Base-by-base conservation (phyloP, 208 protist species). In the Trypanosoma boissoni region DNA sequence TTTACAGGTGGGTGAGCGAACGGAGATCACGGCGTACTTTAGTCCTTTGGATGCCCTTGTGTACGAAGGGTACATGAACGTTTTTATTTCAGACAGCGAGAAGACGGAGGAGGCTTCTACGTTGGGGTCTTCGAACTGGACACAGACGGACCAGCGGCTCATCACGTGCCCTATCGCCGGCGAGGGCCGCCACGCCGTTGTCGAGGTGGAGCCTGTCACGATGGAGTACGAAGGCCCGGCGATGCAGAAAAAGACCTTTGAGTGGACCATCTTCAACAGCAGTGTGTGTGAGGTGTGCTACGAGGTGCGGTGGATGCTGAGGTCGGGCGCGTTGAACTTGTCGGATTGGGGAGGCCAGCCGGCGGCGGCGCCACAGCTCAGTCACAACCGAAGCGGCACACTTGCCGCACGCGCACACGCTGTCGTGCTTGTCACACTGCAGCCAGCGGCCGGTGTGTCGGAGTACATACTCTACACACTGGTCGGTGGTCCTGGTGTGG, bases 251-350 rank as follows among this genome's bases (percentile, higher is more conserved):
- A 64, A 64, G 52, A 78, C 64, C 18, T 76, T 73, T 27, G 62
- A 70, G 26, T 73, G 93, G 53, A 94, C 86, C 5, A 69, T 96
- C 18, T 96, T 89, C 75, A 95, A 94, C 67, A 91, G 85, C 62
- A 69, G 86, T 51, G 21, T 82, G 7, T 91, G 86, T 64, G 81
- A 82, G 1, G 74, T 92, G 56, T 62, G 58, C 57, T 95, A 91
- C 64, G 76, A 91, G 58, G 76, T 96, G 26, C 75, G 85, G n/a
- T 63, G 61, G 43, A 57, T 87, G 28, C n/a, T n/a, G n/a, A n/a
- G n/a, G n/a, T n/a, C n/a, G n/a, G 52, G 62, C 9, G 50, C 45
- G 12, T 21, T 5, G 26, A 54, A 44, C 16, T 41, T 34, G 51
- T 51, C 12, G 57, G 44, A 34, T 34, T 57, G 61, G 69, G 31